Conservation (phyloP, 2,329 filamentous ascomycete species). For the Zasmidium cellare region DNA sequence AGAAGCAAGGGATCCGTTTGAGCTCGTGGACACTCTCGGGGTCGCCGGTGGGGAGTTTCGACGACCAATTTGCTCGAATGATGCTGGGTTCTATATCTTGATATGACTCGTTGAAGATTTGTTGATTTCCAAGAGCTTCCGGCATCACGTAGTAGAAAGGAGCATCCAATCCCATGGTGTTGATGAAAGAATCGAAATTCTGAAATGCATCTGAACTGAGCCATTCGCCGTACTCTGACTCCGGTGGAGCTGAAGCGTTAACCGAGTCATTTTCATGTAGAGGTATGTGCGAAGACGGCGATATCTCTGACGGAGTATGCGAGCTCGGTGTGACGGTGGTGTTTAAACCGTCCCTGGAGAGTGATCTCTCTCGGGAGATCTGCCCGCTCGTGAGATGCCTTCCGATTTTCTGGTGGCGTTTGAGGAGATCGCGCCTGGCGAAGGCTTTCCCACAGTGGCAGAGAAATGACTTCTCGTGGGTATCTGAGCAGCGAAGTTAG, state of each 20-base stretch:
- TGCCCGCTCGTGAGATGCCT: not conserved
- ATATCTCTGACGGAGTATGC: too few species aligned
- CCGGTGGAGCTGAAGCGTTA: too few species aligned
- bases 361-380: too few species aligned
- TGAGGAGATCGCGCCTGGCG: slow-evolving; percentile 12
- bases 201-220: not conserved
- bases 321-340: too few species aligned
- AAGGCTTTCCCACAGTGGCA: slow-evolving; percentile 13
- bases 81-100: too few species aligned
- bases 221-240: too few species aligned
- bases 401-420: slow-evolving; percentile 11
- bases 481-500: slow-evolving; percentile 5
- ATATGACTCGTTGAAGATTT: too few species aligned
- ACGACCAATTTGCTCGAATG: too few species aligned
- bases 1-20: slow-evolving; percentile 7
- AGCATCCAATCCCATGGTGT: slow-evolving; percentile 7
- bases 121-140: too few species aligned
- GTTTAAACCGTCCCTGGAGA: too few species aligned
- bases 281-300: too few species aligned
- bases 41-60: not conserved
- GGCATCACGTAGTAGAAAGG: slow-evolving; percentile 3
- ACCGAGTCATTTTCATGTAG: too few species aligned
- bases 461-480: slow-evolving; percentile 13
- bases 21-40: slow-evolving; percentile 3
- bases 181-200: slow-evolving; percentile 14